Base-by-base conservation (phyloP, 176 grass and related monocot genomes). In the Juncus inflexus region DNA sequence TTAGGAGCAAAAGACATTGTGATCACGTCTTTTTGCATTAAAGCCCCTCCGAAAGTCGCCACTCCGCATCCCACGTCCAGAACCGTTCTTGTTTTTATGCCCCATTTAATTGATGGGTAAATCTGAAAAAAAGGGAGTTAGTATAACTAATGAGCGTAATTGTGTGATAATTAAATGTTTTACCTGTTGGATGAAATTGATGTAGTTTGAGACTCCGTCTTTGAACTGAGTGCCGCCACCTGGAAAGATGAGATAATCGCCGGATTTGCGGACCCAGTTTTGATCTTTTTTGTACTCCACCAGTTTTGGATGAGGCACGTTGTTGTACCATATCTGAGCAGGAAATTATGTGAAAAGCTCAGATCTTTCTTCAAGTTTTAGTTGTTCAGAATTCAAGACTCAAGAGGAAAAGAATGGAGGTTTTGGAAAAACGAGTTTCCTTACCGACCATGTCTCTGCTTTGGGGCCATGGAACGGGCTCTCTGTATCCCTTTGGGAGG, bases 371-470 rank as follows among this genome's bases (percentile, higher is more conserved):
- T 3, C 19, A 57, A 62, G 11, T 5, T 28, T 28, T 4, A 55
- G 45, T 62, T 9, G 7, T 62, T 15, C 67, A 40, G 15, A 37
- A 56, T 36, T 63, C 37, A 4, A 36, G 4, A 59, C 39, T 6
- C 12, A 3, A 8, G 61, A 40, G 8, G 49, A 36, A 65, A 16
- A 74, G 52, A 36, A 74, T 59, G 16, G 40, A 74, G 66, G 9
- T 43, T 58, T 60, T 47, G 43, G 43, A 9, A 47, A 47, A 47
- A 47, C 43, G 75, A 79, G 78, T 67, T 40, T 64, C 50, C 70
- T 69, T 80, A 79, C 92, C 90, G 76, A 97, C 92, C 92, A 97
- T 91, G 63, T 91, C 87, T 86, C 87, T 90, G 77, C 92, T 97
- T 64, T 51, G 83, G n/a, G 87, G 92, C 92, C 92, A 89, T 49